Base-by-base conservation (phyloP, 2,329 filamentous ascomycete genomes). In the Aspergillus ustus region DNA sequence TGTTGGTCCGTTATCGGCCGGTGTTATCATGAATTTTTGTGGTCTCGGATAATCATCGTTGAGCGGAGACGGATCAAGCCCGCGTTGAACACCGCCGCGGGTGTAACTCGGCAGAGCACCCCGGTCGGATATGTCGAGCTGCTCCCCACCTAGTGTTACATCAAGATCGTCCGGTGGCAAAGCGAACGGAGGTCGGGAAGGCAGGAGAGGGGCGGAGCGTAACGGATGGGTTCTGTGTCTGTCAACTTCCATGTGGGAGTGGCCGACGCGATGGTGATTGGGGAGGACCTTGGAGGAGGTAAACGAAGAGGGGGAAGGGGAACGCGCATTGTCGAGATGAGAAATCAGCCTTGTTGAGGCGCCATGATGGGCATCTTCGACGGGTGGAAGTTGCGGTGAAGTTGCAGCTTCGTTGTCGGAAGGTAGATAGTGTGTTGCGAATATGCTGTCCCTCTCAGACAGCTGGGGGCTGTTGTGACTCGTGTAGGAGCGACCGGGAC, bases 371-470 rank as follows among this genome's bases (percentile, higher is more conserved):
- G 63, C 64, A 61, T 69, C 69, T 66, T 66, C 64, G 53, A 69
- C 66, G 50, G 75, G 71, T 52, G 71, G 72, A 55, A 73, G 73
- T 67, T 77, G 77, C 63, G 70, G 75, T 61, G 73, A 75, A 66
- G 50, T 61, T 53, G 66, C 73, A 60, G 77, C 72, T 66, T 82
- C 81, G 69, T 77, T 83, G 64, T 83, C 82, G 57, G 82, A 80
- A 62, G 80, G 78, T 1, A 83, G 75, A 72, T 88, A 88, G 66
- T 85, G 85, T 37, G 85, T 87, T 56, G 86, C 85, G 70, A 87
- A 88, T 72, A 88, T 88, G 74, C 83, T 86, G 73, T 88, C 86
- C 68, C 86, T 78, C 73, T 88, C 86, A 28, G 84, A 85, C 65
- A 88, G 77, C 75, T 85, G 85, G 52, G 85, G 84, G 31, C 71